These are phyloP conservation scores for Leucogyrophana mollusca DNA, from an alignment of 768 basidiomycete genomes.

Conservation along the genomic window DNA sequence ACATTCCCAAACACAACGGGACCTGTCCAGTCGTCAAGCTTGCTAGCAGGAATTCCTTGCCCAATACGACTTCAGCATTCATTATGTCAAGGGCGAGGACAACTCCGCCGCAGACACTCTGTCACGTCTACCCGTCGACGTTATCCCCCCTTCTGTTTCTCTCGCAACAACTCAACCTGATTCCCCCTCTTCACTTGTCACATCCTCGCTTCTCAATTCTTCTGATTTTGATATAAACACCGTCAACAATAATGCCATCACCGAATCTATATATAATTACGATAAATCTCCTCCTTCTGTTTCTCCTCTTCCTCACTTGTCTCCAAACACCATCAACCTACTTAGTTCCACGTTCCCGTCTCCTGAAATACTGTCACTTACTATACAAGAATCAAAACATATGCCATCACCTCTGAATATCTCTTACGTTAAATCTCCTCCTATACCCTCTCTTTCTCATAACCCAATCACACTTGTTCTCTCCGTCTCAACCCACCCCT, in stretches of 20 bases:
- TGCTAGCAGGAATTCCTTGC: slow-evolving; percentile 12
- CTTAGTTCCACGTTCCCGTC: too few species aligned
- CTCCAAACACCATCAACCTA: too few species aligned
- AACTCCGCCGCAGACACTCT: slow-evolving; percentile 17
- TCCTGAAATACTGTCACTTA: too few species aligned
- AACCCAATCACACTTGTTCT: background rate
- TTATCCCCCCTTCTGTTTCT: background rate
- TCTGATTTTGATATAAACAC: too few species aligned
- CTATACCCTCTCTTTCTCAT: background rate
- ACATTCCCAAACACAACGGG: slow-evolving; percentile 13
- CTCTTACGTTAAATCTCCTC: background rate
- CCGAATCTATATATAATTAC: slow-evolving; percentile 3
- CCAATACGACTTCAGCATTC: slow-evolving; percentile 12
- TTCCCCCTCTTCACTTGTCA: too few species aligned
- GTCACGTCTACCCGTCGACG: slow-evolving; percentile 5
- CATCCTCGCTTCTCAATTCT: too few species aligned
- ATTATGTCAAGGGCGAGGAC: slow-evolving; percentile 11
- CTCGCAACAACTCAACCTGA: background rate
- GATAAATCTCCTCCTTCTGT: background rate
- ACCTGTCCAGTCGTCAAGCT: slow-evolving; percentile 11
- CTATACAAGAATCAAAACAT: too few species aligned
- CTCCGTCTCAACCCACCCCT: background rate
- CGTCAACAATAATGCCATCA: too few species aligned
- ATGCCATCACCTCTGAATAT: too few species aligned
- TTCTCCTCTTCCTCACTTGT: background rate